Conservation (phyloP, 2,329 filamentous ascomycete genomes). For the Cytospora chrysosperma region DNA sequence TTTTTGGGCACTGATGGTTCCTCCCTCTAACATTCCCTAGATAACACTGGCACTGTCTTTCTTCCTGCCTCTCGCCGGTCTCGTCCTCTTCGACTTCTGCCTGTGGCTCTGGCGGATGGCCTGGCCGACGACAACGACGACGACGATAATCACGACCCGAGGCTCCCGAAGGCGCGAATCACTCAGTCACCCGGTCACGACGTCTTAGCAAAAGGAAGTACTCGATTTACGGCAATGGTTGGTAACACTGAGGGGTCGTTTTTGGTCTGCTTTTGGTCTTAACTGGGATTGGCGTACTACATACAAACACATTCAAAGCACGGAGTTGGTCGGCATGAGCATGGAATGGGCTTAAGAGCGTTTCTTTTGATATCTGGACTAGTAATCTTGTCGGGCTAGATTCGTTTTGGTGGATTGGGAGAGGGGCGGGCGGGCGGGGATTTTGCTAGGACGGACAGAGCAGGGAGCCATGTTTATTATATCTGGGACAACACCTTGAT, state of each 20-base stretch:
- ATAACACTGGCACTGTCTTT: slow-evolving; percentile 46
- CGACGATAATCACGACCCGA: slow-evolving; percentile 18
- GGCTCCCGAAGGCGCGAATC: slow-evolving; percentile 26
- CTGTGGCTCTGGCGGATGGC: slow-evolving; percentile 53
- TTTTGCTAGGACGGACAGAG: not conserved
- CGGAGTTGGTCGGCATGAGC: slow-evolving; percentile 16
- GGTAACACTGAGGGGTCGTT: not conserved
- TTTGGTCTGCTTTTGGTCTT: not conserved
- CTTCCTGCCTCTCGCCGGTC: slow-evolving; percentile 45
- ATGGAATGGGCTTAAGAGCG: not conserved
- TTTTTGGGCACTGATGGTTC: too few species aligned
- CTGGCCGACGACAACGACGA: slow-evolving; percentile 25
- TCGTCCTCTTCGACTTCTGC: slow-evolving; percentile 51
- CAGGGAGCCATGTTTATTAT: slow-evolving; percentile 36
- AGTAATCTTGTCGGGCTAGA: not conserved
- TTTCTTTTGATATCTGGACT: slow-evolving; percentile 4
- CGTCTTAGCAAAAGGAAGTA: slow-evolving; percentile 22
- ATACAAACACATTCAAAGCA: slow-evolving; percentile 8
- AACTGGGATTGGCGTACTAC: slow-evolving; percentile 10
- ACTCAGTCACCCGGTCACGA: slow-evolving; percentile 25
- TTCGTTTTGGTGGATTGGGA: not conserved
- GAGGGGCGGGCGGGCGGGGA: too few species aligned
- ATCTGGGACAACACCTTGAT: slow-evolving; percentile 82
- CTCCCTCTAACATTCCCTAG: slow-evolving; percentile 29
- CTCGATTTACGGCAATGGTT: not conserved